Base-by-base conservation (phyloP, 2,329 filamentous ascomycete species). In the Triangularia setosa region DNA sequence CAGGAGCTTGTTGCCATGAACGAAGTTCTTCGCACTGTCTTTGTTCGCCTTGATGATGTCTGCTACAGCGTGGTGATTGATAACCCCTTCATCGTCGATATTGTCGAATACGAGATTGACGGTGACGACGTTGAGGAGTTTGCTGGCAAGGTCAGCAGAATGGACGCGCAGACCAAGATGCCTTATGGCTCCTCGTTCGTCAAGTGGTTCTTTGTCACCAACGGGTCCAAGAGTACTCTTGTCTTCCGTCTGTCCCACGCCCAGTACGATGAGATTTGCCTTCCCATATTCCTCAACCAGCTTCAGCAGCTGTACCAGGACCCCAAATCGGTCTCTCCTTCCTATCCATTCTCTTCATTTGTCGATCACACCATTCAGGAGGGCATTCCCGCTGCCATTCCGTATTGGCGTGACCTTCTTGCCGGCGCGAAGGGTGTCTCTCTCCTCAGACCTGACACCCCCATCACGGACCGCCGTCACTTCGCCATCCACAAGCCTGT, bases 191-290 rank as follows among this genome's bases (percentile, higher is more conserved):
- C 86, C 1, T 78, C 84, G 16, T 88, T 88, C 65, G 80, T 85
- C 63, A 85, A 86, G 66, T 87, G 85, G 78, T 81, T 85, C 68
- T 79, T 84, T 54, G 76, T 86, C 53, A 63, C 72, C 40, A 71
- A 69, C 18, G 70, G 67, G 30, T 68, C 72, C 28, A 78, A 75
- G 33, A 80, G 76, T 57, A 67, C 63, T 4, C 82, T 90, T 14
- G 76, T 84, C 64, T 81, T 89, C 72, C 83, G 87, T 63, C 82
- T 90, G 62, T 90, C 87, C 0, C 88, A 90, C 73, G 85, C 87
- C 0, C 87, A 90, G 69, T 90, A 90, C 71, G 88, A 90, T 68
- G 88, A 88, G 67, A 86, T 90, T 23, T 90, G 84, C 68, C 79
- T 90, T 8, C 84, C 86, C 0, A 77, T 81, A n/a, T 80, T 90